A percentile compares a stretch with the other conserved stretches of the same genome.
phyloP scores from a whole-genome alignment of 1,284 basidiomycete genomes.

The Ceraceosorus guamensis region DNA sequence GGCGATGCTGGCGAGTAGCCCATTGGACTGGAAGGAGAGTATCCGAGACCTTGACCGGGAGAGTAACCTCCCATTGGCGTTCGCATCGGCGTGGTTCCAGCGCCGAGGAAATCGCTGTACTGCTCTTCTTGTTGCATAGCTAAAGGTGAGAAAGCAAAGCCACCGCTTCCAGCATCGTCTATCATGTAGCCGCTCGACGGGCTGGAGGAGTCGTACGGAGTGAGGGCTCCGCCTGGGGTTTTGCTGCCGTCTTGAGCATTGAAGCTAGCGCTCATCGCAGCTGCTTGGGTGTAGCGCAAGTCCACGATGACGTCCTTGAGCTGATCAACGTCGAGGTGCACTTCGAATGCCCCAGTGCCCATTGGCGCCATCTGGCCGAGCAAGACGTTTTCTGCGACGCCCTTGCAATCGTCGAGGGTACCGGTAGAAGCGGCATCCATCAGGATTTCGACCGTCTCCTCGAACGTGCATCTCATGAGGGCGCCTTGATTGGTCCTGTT shows the following conservation, averaged over 20 bases:
- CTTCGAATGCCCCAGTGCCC: conserved; percentile 68
- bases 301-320: conserved; percentile 98
- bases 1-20: conserved; percentile 44
- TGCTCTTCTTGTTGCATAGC: conserved; percentile 74
- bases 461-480: conserved; percentile 96
- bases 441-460: conserved; percentile 97
- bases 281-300: conserved; percentile 66
- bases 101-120: conserved; percentile 60
- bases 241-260: conserved; percentile 32
- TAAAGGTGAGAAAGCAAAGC: conserved; percentile 77
- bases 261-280: conserved; percentile 17
- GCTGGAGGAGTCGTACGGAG: conserved; percentile 63
- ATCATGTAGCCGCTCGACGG: conserved; percentile 53
- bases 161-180: conserved; percentile 64
- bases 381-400: conserved; percentile 96
- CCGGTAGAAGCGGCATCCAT: conserved; percentile 98
- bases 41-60: conserved; percentile 25
- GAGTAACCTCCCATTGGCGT: conserved; percentile 42
- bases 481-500: conserved; percentile 72
- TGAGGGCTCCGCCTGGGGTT: conserved; percentile 44
- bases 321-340: conserved; percentile 94
- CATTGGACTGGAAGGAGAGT: conserved; percentile 13
- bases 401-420: conserved; percentile 95
- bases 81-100: conserved; percentile 68
- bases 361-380: conserved; percentile 93